Percentiles rank a stretch among this genome's conserved stretches.
These are phyloP conservation scores for Orbilia ellipsospora DNA, from an alignment of 2,329 filamentous ascomycete genomes.

Conservation along the genomic window DNA sequence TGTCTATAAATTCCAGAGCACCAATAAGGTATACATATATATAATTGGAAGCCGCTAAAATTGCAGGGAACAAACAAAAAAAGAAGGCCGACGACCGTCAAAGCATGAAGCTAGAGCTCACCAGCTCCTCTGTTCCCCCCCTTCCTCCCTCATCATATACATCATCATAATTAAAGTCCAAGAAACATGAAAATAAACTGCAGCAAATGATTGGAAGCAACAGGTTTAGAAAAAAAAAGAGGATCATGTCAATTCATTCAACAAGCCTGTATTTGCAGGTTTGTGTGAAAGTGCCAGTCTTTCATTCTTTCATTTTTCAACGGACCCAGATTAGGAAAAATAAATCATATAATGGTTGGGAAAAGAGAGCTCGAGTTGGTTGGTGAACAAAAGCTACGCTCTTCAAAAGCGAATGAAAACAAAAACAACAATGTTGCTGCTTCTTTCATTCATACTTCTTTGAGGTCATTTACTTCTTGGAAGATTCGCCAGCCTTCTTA, in stretches of 20 bases:
- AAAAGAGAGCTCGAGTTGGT: too few species aligned
- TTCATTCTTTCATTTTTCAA: slow-evolving; percentile 8
- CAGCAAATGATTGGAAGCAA: too few species aligned
- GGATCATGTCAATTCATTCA: not conserved
- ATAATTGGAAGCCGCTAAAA: slow-evolving; percentile 47
- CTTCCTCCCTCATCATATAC: not conserved
- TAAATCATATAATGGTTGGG: too few species aligned
- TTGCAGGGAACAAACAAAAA: slow-evolving; percentile 35
- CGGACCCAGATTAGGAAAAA: not conserved
- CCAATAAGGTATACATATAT: slow-evolving; percentile 14
- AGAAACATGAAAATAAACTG: not conserved
- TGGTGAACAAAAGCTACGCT: too few species aligned
- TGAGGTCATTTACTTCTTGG: slow-evolving; percentile 10
- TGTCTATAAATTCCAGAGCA: slow-evolving; percentile 27
- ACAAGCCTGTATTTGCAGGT: not conserved
- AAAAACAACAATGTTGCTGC: too few species aligned
- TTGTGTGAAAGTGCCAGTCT: slow-evolving; percentile 7
- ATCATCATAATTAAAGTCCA: not conserved
- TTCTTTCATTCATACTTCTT: too few species aligned
- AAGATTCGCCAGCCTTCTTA: slow-evolving; percentile 68
- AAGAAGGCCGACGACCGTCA: slow-evolving; percentile 8
- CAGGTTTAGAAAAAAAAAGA: too few species aligned
- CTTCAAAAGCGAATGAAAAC: too few species aligned
- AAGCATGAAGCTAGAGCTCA: not conserved
- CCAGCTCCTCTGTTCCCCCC: not conserved